These are phyloP conservation scores for Boeremia exigua DNA, from an alignment of 2,329 filamentous ascomycete species.

Conservation along the genomic window DNA sequence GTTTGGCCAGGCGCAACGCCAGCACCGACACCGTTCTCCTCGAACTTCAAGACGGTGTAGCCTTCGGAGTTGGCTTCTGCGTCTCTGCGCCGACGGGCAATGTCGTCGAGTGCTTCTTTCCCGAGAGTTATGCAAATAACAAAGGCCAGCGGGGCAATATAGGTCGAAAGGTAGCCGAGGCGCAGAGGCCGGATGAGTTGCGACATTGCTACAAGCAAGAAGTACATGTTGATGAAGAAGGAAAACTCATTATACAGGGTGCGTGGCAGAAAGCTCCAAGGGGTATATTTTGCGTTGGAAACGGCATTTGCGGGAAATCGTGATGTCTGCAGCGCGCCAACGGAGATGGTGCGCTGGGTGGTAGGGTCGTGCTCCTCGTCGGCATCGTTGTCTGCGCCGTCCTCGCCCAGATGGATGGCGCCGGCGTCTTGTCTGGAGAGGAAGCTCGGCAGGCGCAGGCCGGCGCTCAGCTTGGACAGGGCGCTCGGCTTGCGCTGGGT, in stretches of 20 bases:
- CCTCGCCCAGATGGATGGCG: conserved; percentile 34
- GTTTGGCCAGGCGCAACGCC: conserved; percentile 41
- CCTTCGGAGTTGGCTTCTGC: conserved; percentile 93
- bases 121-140: conserved; percentile 91
- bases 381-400: conserved; percentile 48
- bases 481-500: conserved; percentile 36
- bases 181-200: conserved; percentile 88
- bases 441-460: conserved; percentile 71
- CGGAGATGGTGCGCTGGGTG: conserved; percentile 74
- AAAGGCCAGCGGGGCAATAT: conserved; percentile 89
- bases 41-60: conserved; percentile 79
- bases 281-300: conserved; percentile 97
- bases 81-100: conserved; percentile 82
- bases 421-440: conserved; percentile 50
- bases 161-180: conserved; percentile 94
- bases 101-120: conserved; percentile 95
- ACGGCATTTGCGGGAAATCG: conserved; percentile 89
- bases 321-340: conserved; percentile 74
- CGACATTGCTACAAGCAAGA: conserved; percentile 90
- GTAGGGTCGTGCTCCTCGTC: conserved; percentile 63
- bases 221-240: conserved; percentile 99
- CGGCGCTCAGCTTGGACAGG: conserved; percentile 58
- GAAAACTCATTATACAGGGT: conserved; percentile 99
- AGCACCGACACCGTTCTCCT: conserved; percentile 56
- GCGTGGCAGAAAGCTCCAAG: conserved; percentile 89